A percentile compares a stretch with the other conserved stretches of the same genome.
Evolutionary conservation across 2,329 filamentous ascomycete genomes (phyloP).

Genomic region (Trichoderma sp.): DNA sequence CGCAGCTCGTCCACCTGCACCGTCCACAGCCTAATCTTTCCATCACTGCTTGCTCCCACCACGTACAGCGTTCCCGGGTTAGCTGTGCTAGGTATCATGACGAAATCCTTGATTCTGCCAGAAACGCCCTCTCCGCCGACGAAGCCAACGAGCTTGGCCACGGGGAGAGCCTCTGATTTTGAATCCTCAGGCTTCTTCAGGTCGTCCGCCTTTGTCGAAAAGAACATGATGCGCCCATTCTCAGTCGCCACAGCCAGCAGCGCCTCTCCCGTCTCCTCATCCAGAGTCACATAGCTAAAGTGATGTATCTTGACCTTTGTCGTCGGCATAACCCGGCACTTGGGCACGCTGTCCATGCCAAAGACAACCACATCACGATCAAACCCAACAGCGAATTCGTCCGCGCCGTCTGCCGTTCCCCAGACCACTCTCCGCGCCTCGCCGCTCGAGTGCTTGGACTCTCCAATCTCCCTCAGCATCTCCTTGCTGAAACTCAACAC

Average conservation of each 20-base stretch:
- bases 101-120: slow-evolving; percentile 87
- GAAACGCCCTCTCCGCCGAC: slow-evolving; percentile 74
- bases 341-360: slow-evolving; percentile 83
- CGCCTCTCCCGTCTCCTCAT: slow-evolving; percentile 44
- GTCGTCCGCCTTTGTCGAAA: slow-evolving; percentile 65
- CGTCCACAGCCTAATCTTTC: slow-evolving; percentile 78
- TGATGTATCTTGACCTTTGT: slow-evolving; percentile 82
- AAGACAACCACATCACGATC: slow-evolving; percentile 85
- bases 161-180: slow-evolving; percentile 47
- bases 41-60: slow-evolving; percentile 81
- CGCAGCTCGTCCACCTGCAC: slow-evolving; percentile 52
- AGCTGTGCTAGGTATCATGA: slow-evolving; percentile 56
- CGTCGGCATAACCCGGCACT: slow-evolving; percentile 70
- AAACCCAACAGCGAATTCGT: slow-evolving; percentile 88
- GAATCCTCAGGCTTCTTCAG: slow-evolving; percentile 40
- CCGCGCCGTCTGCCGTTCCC: slow-evolving; percentile 69
- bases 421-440: slow-evolving; percentile 84
- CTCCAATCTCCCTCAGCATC: slow-evolving; percentile 74
- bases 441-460: slow-evolving; percentile 75
- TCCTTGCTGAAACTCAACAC: slow-evolving; percentile 82
- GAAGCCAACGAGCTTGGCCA: slow-evolving; percentile 72
- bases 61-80: slow-evolving; percentile 56
- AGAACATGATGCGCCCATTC: slow-evolving; percentile 85
- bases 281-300: slow-evolving; percentile 69
- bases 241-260: slow-evolving; percentile 83